phyloP scores from a whole-genome alignment of 225 moss, liverwort and hornwort species.

The Polytrichum formosum region DNA sequence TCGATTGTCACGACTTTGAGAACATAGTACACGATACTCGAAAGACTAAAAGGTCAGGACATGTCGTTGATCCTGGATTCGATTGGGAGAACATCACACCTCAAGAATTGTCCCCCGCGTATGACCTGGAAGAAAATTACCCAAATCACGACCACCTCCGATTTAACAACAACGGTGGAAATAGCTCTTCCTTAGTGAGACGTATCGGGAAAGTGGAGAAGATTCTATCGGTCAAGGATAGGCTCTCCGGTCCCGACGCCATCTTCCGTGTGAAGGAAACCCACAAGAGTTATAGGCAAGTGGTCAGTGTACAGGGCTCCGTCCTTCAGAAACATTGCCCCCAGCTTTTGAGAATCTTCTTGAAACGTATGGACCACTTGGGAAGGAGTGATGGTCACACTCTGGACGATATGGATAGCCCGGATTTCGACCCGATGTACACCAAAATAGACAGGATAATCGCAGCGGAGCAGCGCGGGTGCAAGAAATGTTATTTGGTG shows the following conservation, averaged over 20 bases:
- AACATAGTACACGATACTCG: background rate
- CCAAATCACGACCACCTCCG: too few species aligned
- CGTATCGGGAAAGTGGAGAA: slow-evolving; percentile 56
- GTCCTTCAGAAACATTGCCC: slow-evolving; percentile 56
- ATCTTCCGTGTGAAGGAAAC: slow-evolving; percentile 64
- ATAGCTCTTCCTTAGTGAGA: slow-evolving; percentile 20
- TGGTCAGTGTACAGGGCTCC: slow-evolving; percentile 37
- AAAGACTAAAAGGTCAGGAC: slow-evolving; percentile 3
- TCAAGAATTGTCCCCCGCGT: slow-evolving; percentile 2
- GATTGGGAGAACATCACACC: slow-evolving; percentile 9
- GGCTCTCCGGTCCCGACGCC: slow-evolving; percentile 35
- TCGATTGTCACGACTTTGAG: slow-evolving; percentile 14
- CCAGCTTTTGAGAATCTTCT: slow-evolving; percentile 56
- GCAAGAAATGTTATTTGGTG: slow-evolving; percentile 47
- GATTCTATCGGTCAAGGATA: slow-evolving; percentile 54
- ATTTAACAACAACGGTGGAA: background rate
- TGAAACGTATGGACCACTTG: slow-evolving; percentile 55
- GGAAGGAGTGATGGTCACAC: slow-evolving; percentile 52
- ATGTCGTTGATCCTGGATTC: slow-evolving; percentile 6
- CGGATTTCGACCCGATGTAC: slow-evolving; percentile 55
- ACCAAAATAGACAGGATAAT: slow-evolving; percentile 64
- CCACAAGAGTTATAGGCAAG: slow-evolving; percentile 50
- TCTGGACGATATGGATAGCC: slow-evolving; percentile 43
- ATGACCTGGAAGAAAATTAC: background rate
- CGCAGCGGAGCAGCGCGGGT: slow-evolving; percentile 32